Percentiles rank a stretch among this genome's conserved stretches.
Evolutionary conservation across 2,329 filamentous ascomycete species (phyloP).

Genomic region (Aspergillus phoenicis): DNA sequence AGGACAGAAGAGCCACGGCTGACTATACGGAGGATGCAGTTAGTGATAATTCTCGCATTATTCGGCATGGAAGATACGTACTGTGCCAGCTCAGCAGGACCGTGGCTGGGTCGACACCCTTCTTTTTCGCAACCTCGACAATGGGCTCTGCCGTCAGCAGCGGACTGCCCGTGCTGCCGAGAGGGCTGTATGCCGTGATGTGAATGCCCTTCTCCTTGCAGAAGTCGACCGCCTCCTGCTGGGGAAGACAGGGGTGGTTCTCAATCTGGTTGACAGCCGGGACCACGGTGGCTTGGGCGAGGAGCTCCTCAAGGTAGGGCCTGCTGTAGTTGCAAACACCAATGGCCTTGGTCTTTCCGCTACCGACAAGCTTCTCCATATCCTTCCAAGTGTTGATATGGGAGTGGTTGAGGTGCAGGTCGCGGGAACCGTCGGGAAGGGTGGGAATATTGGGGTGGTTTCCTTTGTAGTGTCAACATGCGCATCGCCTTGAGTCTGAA

Average conservation of each 20-base stretch:
- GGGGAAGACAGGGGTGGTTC: conserved; percentile 70
- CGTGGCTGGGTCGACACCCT: conserved; percentile 41
- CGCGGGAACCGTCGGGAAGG: conserved; percentile 70
- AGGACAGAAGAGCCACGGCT: conserved; percentile 45
- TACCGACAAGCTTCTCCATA: conserved; percentile 61
- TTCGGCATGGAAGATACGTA: conserved; percentile 24
- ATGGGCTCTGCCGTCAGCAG: conserved; percentile 46
- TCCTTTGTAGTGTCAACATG: conserved; percentile 19
- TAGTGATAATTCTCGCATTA: background rate
- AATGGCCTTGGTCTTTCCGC: conserved; percentile 59
- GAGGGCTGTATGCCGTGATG: conserved; percentile 55
- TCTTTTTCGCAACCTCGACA: conserved; percentile 45
- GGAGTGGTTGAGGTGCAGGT: conserved; percentile 69
- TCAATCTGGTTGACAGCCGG: conserved; percentile 82
- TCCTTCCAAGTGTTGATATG: conserved; percentile 77
- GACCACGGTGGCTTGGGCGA: conserved; percentile 59
- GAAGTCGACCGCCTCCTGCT: conserved; percentile 55
- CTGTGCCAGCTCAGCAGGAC: conserved; percentile 50
- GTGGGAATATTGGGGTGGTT: conserved; percentile 65
- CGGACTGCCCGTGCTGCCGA: conserved; percentile 47
- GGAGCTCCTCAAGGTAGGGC: conserved; percentile 57
- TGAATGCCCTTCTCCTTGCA: conserved; percentile 55
- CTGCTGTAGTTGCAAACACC: conserved; percentile 63
- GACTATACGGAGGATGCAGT: conserved; percentile 25
- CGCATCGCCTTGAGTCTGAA: background rate